These are phyloP conservation scores for Aspergillus ustus DNA, from an alignment of 2,329 filamentous ascomycete genomes.

Conservation along the genomic window DNA sequence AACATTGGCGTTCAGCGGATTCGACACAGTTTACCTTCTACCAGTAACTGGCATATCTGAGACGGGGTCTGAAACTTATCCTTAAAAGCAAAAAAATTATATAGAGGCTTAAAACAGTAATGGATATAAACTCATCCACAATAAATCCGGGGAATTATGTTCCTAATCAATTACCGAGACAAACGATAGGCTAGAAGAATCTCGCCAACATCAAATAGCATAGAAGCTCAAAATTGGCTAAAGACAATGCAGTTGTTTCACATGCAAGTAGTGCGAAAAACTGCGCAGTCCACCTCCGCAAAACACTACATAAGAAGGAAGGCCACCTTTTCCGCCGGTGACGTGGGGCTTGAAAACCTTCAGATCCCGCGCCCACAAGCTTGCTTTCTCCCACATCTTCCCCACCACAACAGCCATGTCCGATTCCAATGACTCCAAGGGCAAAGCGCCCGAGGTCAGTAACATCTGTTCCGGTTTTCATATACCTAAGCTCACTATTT, in stretches of 20 bases:
- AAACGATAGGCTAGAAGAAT: background rate
- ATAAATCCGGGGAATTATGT: background rate
- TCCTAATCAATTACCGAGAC: background rate
- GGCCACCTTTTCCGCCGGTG: slow-evolving; percentile 14
- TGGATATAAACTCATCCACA: background rate
- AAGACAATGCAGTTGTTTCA: background rate
- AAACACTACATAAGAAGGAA: slow-evolving; percentile 3
- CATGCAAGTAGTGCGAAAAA: background rate
- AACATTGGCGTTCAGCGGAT: slow-evolving; percentile 13
- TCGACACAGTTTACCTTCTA: slow-evolving; percentile 5
- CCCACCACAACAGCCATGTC: slow-evolving; percentile 35
- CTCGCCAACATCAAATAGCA: background rate
- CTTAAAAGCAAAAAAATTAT: slow-evolving; percentile 18
- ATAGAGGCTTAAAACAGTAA: background rate
- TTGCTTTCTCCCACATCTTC: slow-evolving; percentile 18
- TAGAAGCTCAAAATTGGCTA: background rate
- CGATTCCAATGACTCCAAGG: slow-evolving; percentile 39
- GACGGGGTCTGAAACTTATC: background rate
- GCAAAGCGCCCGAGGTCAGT: slow-evolving; percentile 34
- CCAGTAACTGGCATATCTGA: background rate
- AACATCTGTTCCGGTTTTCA: background rate
- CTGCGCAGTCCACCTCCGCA: slow-evolving; percentile 5
- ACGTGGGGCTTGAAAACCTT: slow-evolving; percentile 37
- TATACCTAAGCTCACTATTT: background rate
- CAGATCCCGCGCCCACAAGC: slow-evolving; percentile 22